Evolutionary conservation across 1,284 basidiomycete genomes (phyloP).

Genomic region (Acaromyces ingoldii): DNA sequence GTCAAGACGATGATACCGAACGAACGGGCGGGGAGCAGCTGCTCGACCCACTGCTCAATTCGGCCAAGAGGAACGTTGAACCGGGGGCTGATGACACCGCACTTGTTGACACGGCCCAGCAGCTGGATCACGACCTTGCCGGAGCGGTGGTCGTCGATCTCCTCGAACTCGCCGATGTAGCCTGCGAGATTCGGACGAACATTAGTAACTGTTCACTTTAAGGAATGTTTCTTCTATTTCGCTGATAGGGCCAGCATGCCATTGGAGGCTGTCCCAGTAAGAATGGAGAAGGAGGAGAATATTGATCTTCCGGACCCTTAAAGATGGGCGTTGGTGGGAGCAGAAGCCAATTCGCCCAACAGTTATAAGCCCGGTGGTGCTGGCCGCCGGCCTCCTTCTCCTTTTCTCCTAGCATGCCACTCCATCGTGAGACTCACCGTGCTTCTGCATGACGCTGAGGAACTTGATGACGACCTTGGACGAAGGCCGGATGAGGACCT

Average conservation of each 20-base stretch:
- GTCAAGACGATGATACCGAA: conserved; percentile 97
- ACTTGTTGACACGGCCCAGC: conserved; percentile 96
- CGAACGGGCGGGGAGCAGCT: conserved; percentile 62
- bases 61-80: conserved; percentile 92
- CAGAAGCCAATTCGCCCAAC: conserved; percentile 40
- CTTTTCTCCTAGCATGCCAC: no score
- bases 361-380: conserved; percentile 48
- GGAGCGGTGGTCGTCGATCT: conserved; percentile 97
- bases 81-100: conserved; percentile 93
- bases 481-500: conserved; percentile 50
- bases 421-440: conserved; percentile 40
- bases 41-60: conserved; percentile 73
- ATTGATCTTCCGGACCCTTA: conserved; percentile 50
- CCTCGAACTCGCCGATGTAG: conserved; percentile 98
- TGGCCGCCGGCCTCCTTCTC: no score
- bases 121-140: conserved; percentile 98
- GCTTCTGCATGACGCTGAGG: conserved; percentile 51
- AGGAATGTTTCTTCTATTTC: no score
- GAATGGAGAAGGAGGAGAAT: background rate
- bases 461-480: conserved; percentile 52
- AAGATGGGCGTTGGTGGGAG: conserved; percentile 43
- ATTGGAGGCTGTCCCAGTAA: background rate
- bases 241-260: background rate
- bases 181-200: conserved; percentile 58
- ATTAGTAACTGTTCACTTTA: no score